Base-by-base conservation (phyloP, 2,329 filamentous ascomycete species). In the Chalara sp. region DNA sequence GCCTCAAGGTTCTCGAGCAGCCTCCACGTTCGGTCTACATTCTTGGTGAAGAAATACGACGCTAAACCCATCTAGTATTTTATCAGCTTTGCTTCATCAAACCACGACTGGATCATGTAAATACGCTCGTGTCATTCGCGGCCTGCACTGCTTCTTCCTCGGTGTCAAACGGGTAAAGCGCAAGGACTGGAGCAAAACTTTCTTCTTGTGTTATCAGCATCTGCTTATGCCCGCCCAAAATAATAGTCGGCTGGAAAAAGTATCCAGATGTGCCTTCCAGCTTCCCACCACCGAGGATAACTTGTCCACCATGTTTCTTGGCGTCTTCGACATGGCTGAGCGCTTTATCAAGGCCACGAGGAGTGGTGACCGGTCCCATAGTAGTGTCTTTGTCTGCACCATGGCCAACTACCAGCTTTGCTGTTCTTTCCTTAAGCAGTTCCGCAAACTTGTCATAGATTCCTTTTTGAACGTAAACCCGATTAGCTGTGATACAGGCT, bases 231-330 rank as follows among this genome's bases (percentile, higher is more conserved):
- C 82, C 78, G 5, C 76, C 75, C 0, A 75, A 75, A 40, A 87
- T 75, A 50, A 87, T 77, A 0, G 83, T 87, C 1, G 81, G 83
- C 62, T 84, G 74, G 66, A 87, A 86, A 71, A 86, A 89, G 67
- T 84, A 87, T 37, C 35, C 35, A 2, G 8, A 10, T 6, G 70
- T 65, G 29, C 64, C 63, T 2, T 70, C 65, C 3, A 83, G 71
- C 66, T 74, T 57, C 62, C 75, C 73, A 1, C 80, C 83, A 10
- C 85, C 85, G 21, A 83, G 68, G 1, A 86, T 68, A n/a, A 86
- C 66, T 43, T 76, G 77, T 1, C 79, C 86, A 3, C 85, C 85
- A 39, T 78, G 74, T 49, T 74, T 74, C 49, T 75, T 73, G 4
- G 85, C 86, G 63, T 88, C 82, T 44, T 78, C 73, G 32, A 87